phyloP scores from a whole-genome alignment of 768 basidiomycete species.

The Calocybe gangraenosa region DNA sequence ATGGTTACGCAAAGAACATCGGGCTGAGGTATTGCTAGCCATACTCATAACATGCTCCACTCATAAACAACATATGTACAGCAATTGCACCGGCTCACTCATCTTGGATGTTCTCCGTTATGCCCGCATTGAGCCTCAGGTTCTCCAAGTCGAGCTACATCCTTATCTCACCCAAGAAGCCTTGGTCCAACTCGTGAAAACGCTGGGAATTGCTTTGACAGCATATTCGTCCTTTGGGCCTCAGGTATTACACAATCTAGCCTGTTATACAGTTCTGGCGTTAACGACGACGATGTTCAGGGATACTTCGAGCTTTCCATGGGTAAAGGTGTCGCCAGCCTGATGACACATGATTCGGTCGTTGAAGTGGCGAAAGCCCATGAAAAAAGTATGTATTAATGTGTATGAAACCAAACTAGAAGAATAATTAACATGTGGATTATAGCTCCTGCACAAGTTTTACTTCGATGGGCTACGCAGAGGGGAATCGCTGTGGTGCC shows the following conservation, averaged over 20 bases:
- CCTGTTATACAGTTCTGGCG: slow-evolving; percentile 14
- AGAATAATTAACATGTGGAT: neutral
- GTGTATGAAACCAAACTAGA: neutral
- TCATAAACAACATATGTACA: slow-evolving; percentile 22
- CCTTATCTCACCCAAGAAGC: slow-evolving; percentile 65
- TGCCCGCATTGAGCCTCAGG: slow-evolving; percentile 66
- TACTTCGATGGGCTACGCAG: slow-evolving; percentile 79
- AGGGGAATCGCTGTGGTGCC: slow-evolving; percentile 73
- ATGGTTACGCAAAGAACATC: slow-evolving; percentile 70
- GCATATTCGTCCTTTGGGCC: slow-evolving; percentile 57
- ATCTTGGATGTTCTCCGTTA: slow-evolving; percentile 77
- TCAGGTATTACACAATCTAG: slow-evolving; percentile 21
- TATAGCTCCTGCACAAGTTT: slow-evolving; percentile 58
- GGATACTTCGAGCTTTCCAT: slow-evolving; percentile 64
- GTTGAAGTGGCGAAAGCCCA: slow-evolving; percentile 42
- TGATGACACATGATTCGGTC: slow-evolving; percentile 49
- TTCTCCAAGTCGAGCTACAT: slow-evolving; percentile 70
- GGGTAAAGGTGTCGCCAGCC: slow-evolving; percentile 44
- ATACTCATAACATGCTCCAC: neutral
- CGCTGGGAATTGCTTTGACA: slow-evolving; percentile 56
- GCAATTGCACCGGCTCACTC: slow-evolving; percentile 71
- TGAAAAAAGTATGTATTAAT: slow-evolving; percentile 41
- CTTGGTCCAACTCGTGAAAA: slow-evolving; percentile 50
- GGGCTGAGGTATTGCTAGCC: slow-evolving; percentile 54
- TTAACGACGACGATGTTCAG: slow-evolving; percentile 19